Conservation (phyloP, 805 yeast species). For the Candida fluviatilis region DNA sequence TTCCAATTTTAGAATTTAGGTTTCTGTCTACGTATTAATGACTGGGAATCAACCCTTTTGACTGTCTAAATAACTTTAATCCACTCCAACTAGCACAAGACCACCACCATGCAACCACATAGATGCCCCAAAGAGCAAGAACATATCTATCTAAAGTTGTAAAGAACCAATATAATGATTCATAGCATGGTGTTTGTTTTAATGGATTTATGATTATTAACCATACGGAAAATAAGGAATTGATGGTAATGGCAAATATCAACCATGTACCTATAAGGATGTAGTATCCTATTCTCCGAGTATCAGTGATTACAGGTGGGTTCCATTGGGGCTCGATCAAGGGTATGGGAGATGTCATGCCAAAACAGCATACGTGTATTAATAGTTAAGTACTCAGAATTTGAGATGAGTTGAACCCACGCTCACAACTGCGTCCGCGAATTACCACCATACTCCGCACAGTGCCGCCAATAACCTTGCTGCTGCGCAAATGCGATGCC, state of each 20-base stretch:
- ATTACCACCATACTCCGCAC: too few species aligned
- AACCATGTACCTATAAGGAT: slow-evolving; percentile 27
- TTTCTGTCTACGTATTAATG: too few species aligned
- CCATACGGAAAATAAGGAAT: slow-evolving; percentile 36
- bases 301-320: slow-evolving; percentile 8
- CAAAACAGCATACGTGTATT: too few species aligned
- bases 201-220: slow-evolving; percentile 28
- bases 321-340: slow-evolving; percentile 13
- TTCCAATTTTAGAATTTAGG: too few species aligned
- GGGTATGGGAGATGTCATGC: slow-evolving; percentile 12
- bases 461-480: too few species aligned
- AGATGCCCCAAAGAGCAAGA: slow-evolving; percentile 34
- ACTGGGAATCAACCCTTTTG: too few species aligned
- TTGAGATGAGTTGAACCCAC: too few species aligned
- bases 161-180: slow-evolving; percentile 10
- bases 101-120: slow-evolving; percentile 55
- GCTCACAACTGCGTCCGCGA: too few species aligned
- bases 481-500: too few species aligned
- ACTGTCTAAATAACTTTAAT: slow-evolving; percentile 73
- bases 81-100: slow-evolving; percentile 74
- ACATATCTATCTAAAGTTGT: slow-evolving; percentile 26
- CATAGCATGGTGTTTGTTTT: slow-evolving; percentile 11
- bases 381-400: too few species aligned
- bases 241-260: slow-evolving; percentile 28
- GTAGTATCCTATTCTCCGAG: slow-evolving; percentile 20